Evolutionary conservation across 2,329 filamentous ascomycete genomes (phyloP).

Genomic region (Fusarium illudens): DNA sequence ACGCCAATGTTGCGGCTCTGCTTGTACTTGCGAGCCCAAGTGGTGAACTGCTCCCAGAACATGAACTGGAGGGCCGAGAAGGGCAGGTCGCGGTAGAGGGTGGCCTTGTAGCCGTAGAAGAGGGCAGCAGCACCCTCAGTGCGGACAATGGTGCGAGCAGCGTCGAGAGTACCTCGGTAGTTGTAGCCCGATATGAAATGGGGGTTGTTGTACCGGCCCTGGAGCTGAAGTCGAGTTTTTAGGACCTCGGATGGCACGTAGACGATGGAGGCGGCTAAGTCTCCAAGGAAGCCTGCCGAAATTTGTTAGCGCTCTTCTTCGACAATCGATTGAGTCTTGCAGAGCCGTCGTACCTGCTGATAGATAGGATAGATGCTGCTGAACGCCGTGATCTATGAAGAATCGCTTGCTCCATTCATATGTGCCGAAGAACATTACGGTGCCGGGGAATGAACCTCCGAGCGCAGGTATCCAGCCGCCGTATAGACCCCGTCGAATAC

Average conservation of each 20-base stretch:
- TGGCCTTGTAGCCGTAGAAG: constrained; percentile 97
- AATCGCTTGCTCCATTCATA: constrained; percentile 95
- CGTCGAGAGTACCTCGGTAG: constrained; percentile 86
- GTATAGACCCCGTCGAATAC: constrained; percentile 84
- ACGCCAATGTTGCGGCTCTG: constrained; percentile 85
- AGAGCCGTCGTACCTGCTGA: constrained; percentile 69
- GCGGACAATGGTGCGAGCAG: constrained; percentile 82
- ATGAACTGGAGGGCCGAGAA: constrained; percentile 98
- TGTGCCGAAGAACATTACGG: constrained; percentile 92
- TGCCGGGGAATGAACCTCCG: constrained; percentile 91
- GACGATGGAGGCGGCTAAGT: constrained; percentile 88
- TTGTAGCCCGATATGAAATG: constrained; percentile 96
- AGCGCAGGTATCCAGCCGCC: constrained; percentile 93
- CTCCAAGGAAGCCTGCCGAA: constrained; percentile 81
- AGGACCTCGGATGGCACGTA: constrained; percentile 98
- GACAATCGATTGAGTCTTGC: not conserved
- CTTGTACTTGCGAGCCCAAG: constrained; percentile 80
- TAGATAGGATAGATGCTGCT: constrained; percentile 86
- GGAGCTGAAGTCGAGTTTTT: constrained; percentile 95
- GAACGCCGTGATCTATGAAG: constrained; percentile 85
- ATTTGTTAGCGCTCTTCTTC: constrained; percentile 1
- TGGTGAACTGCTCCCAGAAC: constrained; percentile 95
- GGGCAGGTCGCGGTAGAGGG: constrained; percentile 90
- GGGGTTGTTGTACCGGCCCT: constrained; percentile 95
- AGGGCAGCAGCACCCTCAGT: constrained; percentile 85